Evolutionary conservation across 2,329 filamentous ascomycete genomes (phyloP).

Genomic region (Aspergillus fumigatus): DNA sequence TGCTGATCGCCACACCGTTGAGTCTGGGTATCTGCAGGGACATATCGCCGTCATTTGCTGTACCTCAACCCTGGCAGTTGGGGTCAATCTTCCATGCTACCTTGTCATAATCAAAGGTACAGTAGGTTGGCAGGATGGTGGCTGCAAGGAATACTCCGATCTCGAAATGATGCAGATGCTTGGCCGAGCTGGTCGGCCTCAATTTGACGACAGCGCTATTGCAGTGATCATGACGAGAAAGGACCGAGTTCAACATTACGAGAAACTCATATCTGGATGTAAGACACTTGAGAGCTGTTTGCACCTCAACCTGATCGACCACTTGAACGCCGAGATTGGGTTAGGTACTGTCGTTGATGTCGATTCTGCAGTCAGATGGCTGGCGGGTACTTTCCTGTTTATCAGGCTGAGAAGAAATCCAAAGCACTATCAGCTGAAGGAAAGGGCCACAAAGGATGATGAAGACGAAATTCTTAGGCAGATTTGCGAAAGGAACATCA

Average conservation of each 20-base stretch:
- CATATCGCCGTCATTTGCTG: slow-evolving; percentile 79
- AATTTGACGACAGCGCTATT: slow-evolving; percentile 71
- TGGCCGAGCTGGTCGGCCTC: slow-evolving; percentile 74
- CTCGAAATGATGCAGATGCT: slow-evolving; percentile 90
- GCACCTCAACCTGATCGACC: slow-evolving; percentile 74
- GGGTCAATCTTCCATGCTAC: slow-evolving; percentile 78
- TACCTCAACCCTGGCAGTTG: slow-evolving; percentile 78
- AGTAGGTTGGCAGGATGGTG: slow-evolving; percentile 56
- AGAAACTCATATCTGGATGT: slow-evolving; percentile 67
- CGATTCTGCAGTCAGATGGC: slow-evolving; percentile 66
- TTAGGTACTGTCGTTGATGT: slow-evolving; percentile 66
- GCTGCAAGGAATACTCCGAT: slow-evolving; percentile 69
- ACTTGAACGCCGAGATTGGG: slow-evolving; percentile 78
- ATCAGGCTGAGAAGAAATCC: slow-evolving; percentile 70
- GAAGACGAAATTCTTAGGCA: slow-evolving; percentile 63
- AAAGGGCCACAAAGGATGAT: slow-evolving; percentile 45
- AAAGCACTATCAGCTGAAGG: slow-evolving; percentile 62
- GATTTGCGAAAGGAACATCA: slow-evolving; percentile 67
- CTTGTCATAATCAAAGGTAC: slow-evolving; percentile 82
- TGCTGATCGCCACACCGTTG: slow-evolving; percentile 61
- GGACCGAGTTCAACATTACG: slow-evolving; percentile 62
- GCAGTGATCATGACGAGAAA: slow-evolving; percentile 74
- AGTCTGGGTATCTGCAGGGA: slow-evolving; percentile 64
- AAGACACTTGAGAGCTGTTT: slow-evolving; percentile 73
- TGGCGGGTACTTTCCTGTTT: slow-evolving; percentile 71